Conservation (phyloP, 2,329 filamentous ascomycete species). For the Ophiostoma novo-ulmi region DNA sequence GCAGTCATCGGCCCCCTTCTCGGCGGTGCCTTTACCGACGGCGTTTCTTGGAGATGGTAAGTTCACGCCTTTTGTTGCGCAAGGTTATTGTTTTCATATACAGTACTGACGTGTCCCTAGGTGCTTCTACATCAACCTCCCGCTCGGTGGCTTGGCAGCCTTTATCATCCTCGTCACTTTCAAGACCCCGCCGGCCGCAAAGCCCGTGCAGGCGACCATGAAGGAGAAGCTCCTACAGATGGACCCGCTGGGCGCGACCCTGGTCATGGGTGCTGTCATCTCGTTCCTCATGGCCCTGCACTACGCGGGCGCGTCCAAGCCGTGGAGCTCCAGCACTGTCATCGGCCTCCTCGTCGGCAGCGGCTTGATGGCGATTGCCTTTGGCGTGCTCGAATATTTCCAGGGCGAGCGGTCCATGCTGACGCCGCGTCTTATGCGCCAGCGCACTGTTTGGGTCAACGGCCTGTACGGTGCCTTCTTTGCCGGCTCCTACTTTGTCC, state of each 20-base stretch:
- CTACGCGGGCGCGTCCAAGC: conserved; percentile 39
- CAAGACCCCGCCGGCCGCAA: conserved; percentile 34
- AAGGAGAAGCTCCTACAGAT: conserved; percentile 42
- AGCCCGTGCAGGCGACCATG: conserved; percentile 31
- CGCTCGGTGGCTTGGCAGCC: conserved; percentile 31
- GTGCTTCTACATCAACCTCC: conserved; percentile 34
- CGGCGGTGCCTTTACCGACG: conserved; percentile 31
- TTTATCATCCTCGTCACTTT: conserved; percentile 36
- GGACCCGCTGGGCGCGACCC: conserved; percentile 38
- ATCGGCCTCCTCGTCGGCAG: conserved; percentile 36
- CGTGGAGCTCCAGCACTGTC: conserved; percentile 36
- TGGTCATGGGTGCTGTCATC: conserved; percentile 39
- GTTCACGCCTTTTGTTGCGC: too few relatives aligned
- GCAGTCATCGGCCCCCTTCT: conserved; percentile 32
- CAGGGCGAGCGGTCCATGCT: conserved; percentile 48
- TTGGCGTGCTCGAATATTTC: conserved; percentile 34
- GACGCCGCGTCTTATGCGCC: conserved; percentile 41
- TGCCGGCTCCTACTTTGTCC: conserved; percentile 41
- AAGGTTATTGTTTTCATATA: too few relatives aligned
- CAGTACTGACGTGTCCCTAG: neutral
- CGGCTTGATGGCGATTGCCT: conserved; percentile 29
- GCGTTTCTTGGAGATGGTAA: conserved; percentile 32
- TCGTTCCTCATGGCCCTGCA: conserved; percentile 40
- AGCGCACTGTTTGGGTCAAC: conserved; percentile 41
- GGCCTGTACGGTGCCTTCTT: conserved; percentile 41